Evolutionary conservation across 768 basidiomycete species (phyloP), one percentile per base, ranked within the genome.

Genomic region (Boletus bicolor): DNA sequence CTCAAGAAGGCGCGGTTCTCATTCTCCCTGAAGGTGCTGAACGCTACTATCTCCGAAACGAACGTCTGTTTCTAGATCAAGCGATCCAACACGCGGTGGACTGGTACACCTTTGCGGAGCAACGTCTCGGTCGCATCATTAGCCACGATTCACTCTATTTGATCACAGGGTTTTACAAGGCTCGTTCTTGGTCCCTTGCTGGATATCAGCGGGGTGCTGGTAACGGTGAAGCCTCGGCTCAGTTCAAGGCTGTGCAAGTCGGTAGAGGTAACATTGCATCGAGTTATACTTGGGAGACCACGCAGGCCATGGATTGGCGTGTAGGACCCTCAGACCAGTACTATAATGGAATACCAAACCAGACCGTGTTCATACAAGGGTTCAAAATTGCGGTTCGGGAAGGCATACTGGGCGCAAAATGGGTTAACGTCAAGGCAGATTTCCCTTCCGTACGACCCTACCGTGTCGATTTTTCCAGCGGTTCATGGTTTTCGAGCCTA

Each of bases 11-110:
- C 5, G 68, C 74, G 12, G 53, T 73, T 6, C 55, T 74, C 6
- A 56, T 66, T n/a, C 63, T 74, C 12, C 72, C 73, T 1, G 61
- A 70, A 39, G 74, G 72, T 2, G 66, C 68, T 1, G 49, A 51
- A 34, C 59, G 59, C 21, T 53, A 60, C 24, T 60, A 67, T 42
- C 60, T 71, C n/a, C 57, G 54, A n/a, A 64, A 69, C 1, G 45
- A 64, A 28, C 39, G 28, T 35, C 34, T 28, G 5, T 68, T 73
- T 28, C 44, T 56, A 19, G 56, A 63, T 12, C 57, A 65, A 41
- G 68, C 68, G 1, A 54, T 55, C 17, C 12, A 41, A 41, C 51
- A 71, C 26, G 68, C 63, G 5, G 51, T 50, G 28, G 55, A 59
- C 8, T 73, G 73, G 72, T 73, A 71, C 49, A 48, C 47, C 3